Base-by-base conservation (phyloP, 2,329 filamentous ascomycete genomes). In the Exserohilum turcica region DNA sequence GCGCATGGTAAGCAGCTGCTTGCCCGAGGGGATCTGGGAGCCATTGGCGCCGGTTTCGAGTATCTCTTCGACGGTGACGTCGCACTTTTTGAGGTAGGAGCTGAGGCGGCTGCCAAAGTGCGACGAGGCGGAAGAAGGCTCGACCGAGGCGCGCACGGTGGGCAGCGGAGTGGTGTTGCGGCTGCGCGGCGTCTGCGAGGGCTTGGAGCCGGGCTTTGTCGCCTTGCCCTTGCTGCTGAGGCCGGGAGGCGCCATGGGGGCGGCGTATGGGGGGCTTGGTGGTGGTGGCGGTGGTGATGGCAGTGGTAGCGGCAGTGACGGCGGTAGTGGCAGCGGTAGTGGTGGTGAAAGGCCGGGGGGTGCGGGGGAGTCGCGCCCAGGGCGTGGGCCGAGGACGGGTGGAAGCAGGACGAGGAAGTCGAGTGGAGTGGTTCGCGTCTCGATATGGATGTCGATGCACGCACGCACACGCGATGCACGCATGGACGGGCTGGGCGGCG, bases 151-250 rank as follows among this genome's bases (percentile, higher is more conserved):
- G 78, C 82, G 69, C 72, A 80, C 63, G 73, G 77, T 66, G 74
- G 84, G 82, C 67, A 84, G 83, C 31, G 90, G 90, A 13, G 90
- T 93, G 31, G 88, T 90, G 74, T 92, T 92, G 68, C 90, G 87
- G 71, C 88, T 92, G 57, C 85, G 81, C 13, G 70, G 67, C 13
- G 65, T 52, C 42, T 60, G 67, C 9, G 64, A 59, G 18, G 64
- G 60, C 58, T 70, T 73, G 8, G 65, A 66, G 39, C 62, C 60
- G 1, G 64, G 66, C 59, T 80, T 84, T 52, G 46, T 40, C 16
- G 79, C 80, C 76, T 90, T 90, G 78, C 65, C 73, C 57, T 76
- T 77, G 64, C 68, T 71, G 59, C 71, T 71, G 48, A 72, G 66
- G 48, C 52, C 45, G 24, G 64, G 50, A 37, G 69, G 66, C n/a